A percentile compares a stretch with the other conserved stretches of the same genome.
These are phyloP conservation scores for Xerocomus potaroensis DNA, from an alignment of 768 basidiomycete genomes.

Conservation along the genomic window DNA sequence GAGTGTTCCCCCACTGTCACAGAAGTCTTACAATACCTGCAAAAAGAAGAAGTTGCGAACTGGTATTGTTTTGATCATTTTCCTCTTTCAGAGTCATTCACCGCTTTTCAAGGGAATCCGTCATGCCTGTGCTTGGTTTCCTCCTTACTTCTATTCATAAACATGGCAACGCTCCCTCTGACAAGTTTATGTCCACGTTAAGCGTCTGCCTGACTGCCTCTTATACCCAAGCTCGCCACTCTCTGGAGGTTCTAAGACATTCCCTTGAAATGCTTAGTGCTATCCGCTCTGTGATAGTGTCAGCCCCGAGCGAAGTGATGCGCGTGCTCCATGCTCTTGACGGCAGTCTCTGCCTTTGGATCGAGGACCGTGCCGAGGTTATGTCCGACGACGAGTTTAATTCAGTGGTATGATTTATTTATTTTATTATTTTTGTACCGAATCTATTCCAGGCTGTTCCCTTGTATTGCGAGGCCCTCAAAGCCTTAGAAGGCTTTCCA, in stretches of 20 bases:
- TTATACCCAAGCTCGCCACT: constrained; percentile 29
- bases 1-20: constrained; percentile 8
- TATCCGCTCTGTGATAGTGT: constrained; percentile 33
- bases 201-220: constrained; percentile 30
- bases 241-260: constrained; percentile 22
- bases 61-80: constrained; percentile 15
- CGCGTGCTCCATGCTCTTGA: constrained; percentile 35
- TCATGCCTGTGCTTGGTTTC: constrained; percentile 13
- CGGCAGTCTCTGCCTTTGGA: constrained; percentile 46
- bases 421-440: background rate
- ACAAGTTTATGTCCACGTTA: constrained; percentile 27
- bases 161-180: constrained; percentile 7
- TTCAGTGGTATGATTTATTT: constrained; percentile 38
- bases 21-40: constrained; percentile 12
- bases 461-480: constrained; percentile 45
- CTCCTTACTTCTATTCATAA: constrained; percentile 11
- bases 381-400: constrained; percentile 45
- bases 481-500: constrained; percentile 34
- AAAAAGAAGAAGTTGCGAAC: constrained; percentile 11
- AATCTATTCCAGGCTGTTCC: constrained; percentile 22
- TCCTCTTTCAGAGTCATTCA: constrained; percentile 8
- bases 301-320: constrained; percentile 27
- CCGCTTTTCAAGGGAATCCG: constrained; percentile 18
- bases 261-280: constrained; percentile 37
- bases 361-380: constrained; percentile 41